Evolutionary conservation across 1,284 basidiomycete species (phyloP).

Genomic region (Pascua guehoae): DNA sequence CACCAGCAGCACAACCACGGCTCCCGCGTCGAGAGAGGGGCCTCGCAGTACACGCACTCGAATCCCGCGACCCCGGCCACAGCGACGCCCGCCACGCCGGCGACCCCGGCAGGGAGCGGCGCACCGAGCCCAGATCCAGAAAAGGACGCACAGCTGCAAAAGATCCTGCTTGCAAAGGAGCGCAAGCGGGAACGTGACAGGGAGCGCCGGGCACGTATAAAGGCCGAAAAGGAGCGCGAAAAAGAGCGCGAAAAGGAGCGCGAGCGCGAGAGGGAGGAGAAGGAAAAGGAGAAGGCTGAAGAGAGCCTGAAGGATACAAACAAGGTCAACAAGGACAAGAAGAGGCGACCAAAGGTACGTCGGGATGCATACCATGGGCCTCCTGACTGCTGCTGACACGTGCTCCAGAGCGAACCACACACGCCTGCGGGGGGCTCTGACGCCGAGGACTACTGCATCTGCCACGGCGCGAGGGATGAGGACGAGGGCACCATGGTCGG

Average conservation of each 20-base stretch:
- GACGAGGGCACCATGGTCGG: conserved; percentile 44
- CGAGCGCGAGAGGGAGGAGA: conserved; percentile 2
- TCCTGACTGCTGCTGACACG: conserved; percentile 4
- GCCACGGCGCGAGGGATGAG: conserved; percentile 35
- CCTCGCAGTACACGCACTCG: no score
- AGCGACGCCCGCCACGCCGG: not conserved
- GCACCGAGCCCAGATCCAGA: no score
- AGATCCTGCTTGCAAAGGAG: not conserved
- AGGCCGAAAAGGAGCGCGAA: conserved; percentile 1
- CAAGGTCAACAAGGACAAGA: conserved; percentile 9
- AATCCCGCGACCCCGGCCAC: not conserved
- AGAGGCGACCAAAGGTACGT: conserved; percentile 1
- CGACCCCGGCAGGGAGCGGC: not conserved
- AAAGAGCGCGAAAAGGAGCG: not conserved
- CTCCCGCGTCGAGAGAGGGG: no score
- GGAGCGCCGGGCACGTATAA: conserved; percentile 4
- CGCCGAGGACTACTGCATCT: conserved; percentile 38
- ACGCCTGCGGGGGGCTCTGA: conserved; percentile 12
- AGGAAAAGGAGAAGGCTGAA: not conserved
- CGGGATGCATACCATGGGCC: no score
- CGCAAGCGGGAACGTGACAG: not conserved
- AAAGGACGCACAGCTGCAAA: no score
- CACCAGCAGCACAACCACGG: no score
- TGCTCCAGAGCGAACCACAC: conserved; percentile 15
- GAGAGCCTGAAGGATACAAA: not conserved